A percentile compares a stretch with the other conserved stretches of the same genome.
Conservation (phyloP, 1,139 yeast species). For the Yueomyces sp. region DNA sequence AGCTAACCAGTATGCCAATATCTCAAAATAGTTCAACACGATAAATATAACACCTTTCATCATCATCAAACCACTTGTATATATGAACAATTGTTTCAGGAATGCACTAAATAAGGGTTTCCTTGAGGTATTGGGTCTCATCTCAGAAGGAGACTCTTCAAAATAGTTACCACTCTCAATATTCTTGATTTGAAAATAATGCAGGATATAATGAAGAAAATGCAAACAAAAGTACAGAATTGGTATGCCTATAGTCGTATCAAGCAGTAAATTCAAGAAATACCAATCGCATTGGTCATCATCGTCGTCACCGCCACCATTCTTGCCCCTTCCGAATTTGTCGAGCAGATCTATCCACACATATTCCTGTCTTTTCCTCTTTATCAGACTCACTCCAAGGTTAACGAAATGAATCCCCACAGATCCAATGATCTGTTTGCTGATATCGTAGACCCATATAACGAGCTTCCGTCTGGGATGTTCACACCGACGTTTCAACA, state of each 20-base stretch:
- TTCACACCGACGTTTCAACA: constrained; percentile 67
- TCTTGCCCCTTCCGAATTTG: not conserved
- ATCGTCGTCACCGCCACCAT: constrained; percentile 15
- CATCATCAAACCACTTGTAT: constrained; percentile 41
- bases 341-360: not conserved
- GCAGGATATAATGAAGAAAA: constrained; percentile 36
- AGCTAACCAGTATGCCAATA: constrained; percentile 33
- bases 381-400: constrained; percentile 54
- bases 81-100: constrained; percentile 60
- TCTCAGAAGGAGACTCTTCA: not conserved
- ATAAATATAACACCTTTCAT: constrained; percentile 48
- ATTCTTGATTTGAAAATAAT: constrained; percentile 36
- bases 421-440: constrained; percentile 82
- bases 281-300: constrained; percentile 81
- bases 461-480: constrained; percentile 78
- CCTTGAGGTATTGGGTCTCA: constrained; percentile 6
- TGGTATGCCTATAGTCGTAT: constrained; percentile 92
- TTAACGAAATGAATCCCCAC: constrained; percentile 73
- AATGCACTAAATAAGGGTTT: constrained; percentile 60
- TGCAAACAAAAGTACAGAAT: constrained; percentile 48
- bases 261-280: constrained; percentile 73
- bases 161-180: constrained; percentile 72
- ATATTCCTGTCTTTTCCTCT: constrained; percentile 20
- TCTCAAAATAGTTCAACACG: constrained; percentile 43
- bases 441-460: constrained; percentile 82